A percentile compares a stretch with the other conserved stretches of the same genome.
phyloP scores from a whole-genome alignment of 1,284 basidiomycete species.

The Omphalotus olearius region DNA sequence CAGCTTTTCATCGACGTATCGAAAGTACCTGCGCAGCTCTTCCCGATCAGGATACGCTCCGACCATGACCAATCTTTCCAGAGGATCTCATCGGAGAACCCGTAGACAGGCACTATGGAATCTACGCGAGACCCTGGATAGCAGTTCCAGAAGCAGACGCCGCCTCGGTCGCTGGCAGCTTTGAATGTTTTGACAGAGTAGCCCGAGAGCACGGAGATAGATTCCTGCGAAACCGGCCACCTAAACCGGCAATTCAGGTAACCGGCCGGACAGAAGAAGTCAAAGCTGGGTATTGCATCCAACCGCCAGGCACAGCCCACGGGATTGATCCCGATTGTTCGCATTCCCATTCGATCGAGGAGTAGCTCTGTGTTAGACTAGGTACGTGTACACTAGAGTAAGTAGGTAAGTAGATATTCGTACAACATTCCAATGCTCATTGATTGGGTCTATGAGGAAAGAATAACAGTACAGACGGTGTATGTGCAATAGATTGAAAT shows the following conservation, averaged over 20 bases:
- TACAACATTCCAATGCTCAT: too few relatives aligned
- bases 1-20: constrained; percentile 9
- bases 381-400: too few relatives aligned
- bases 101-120: constrained; percentile 10
- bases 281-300: too few relatives aligned
- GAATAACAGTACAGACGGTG: too few relatives aligned
- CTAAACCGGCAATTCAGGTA: not conserved
- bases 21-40: constrained; percentile 10
- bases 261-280: too few relatives aligned
- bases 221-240: constrained; percentile 23
- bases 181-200: constrained; percentile 22
- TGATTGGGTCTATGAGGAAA: too few relatives aligned
- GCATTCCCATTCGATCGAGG: too few relatives aligned
- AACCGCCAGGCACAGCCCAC: too few relatives aligned
- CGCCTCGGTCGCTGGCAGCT: constrained; percentile 19
- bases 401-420: too few relatives aligned
- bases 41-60: constrained; percentile 10
- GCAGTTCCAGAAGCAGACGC: constrained; percentile 13
- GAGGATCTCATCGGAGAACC: constrained; percentile 3
- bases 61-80: constrained; percentile 11
- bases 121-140: constrained; percentile 11
- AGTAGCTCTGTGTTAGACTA: too few relatives aligned
- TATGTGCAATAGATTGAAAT: too few relatives aligned
- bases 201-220: constrained; percentile 20
- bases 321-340: too few relatives aligned